Conservation (phyloP, 1,139 yeast genomes). For the Taphrina betulina region DNA sequence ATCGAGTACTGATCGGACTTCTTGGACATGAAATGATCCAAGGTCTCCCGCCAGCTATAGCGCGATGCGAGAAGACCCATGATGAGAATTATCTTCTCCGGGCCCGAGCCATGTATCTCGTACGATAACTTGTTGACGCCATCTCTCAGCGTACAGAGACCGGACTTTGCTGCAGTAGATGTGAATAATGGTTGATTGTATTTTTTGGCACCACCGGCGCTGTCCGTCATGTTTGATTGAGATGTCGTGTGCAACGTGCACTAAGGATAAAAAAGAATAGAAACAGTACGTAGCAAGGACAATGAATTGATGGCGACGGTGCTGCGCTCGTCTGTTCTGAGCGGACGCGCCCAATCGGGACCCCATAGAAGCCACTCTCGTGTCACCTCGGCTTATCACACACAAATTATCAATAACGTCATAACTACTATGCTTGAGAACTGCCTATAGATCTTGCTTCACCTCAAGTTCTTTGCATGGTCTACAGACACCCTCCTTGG, state of each 20-base stretch:
- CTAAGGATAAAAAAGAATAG: too few species aligned
- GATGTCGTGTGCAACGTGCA: background rate
- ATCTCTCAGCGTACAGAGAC: constrained; percentile 19
- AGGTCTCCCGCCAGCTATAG: constrained; percentile 28
- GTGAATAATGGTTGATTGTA: constrained; percentile 13
- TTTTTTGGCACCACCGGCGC: background rate
- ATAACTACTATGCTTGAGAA: too few species aligned
- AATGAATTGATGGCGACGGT: too few species aligned
- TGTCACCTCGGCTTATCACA: too few species aligned
- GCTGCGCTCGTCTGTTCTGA: too few species aligned
- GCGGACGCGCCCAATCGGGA: too few species aligned
- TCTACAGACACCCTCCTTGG: constrained; percentile 32
- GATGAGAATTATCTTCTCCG: constrained; percentile 15
- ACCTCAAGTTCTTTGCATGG: constrained; percentile 16
- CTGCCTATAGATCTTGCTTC: constrained; percentile 8
- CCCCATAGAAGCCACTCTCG: too few species aligned
- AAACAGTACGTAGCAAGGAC: too few species aligned
- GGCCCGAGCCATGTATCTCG: constrained; percentile 29
- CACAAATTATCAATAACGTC: too few species aligned
- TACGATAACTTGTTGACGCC: constrained; percentile 14
- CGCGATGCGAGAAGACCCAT: constrained; percentile 28
- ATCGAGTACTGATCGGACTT: constrained; percentile 9
- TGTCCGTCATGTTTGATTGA: background rate
- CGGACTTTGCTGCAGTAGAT: constrained; percentile 11
- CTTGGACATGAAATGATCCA: constrained; percentile 11